Conservation (phyloP, 768 basidiomycete species). For the Lyophyllum semitale region DNA sequence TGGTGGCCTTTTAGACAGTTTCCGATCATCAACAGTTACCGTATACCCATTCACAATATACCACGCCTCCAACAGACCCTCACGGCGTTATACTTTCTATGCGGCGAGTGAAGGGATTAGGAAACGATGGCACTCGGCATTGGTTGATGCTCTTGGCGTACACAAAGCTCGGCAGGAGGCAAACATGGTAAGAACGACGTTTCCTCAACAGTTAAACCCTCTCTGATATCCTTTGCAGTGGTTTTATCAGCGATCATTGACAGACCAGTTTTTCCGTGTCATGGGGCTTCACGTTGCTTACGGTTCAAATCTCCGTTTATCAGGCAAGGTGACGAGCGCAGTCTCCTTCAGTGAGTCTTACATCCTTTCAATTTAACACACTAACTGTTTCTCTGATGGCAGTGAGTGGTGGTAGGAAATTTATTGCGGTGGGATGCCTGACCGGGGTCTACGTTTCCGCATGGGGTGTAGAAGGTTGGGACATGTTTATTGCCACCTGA, state of each 20-base stretch:
- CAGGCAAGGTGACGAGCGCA: constrained; percentile 62
- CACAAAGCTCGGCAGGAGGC: constrained; percentile 66
- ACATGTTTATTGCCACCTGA: no score
- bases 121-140: constrained; percentile 60
- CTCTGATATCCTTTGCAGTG: constrained; percentile 44
- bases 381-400: background rate
- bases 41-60: constrained; percentile 80
- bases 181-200: constrained; percentile 58
- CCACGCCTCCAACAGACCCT: constrained; percentile 58
- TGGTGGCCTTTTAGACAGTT: constrained; percentile 54
- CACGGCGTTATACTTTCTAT: constrained; percentile 73
- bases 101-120: constrained; percentile 58
- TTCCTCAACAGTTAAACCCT: background rate
- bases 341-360: constrained; percentile 60
- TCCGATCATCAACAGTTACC: constrained; percentile 51
- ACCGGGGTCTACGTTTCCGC: constrained; percentile 71
- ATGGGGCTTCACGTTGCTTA: constrained; percentile 34
- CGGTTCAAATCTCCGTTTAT: constrained; percentile 34
- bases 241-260: constrained; percentile 61
- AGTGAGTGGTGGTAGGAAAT: constrained; percentile 55
- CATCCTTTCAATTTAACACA: background rate
- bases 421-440: constrained; percentile 64
- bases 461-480: constrained; percentile 54
- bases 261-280: constrained; percentile 64
- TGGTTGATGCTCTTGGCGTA: constrained; percentile 65